Conservation (phyloP, 352 stramenopile species). For the Vaucheria bursata region DNA sequence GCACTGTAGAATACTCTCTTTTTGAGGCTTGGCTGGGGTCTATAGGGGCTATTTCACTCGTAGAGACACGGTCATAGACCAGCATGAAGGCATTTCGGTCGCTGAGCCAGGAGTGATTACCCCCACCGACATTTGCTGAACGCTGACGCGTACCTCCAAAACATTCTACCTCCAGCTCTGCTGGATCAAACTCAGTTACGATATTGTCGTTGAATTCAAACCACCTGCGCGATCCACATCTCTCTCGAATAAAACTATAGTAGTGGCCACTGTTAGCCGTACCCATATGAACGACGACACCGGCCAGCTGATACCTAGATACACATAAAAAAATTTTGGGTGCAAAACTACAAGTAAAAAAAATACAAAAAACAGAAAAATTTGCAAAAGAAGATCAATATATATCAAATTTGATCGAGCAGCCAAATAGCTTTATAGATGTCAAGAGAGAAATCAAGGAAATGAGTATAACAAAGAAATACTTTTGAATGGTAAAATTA, state of each 20-base stretch:
- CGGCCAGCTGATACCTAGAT: constrained; percentile 78
- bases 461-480: too few species aligned
- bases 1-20: constrained; percentile 39
- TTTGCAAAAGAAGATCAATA: too few species aligned
- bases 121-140: constrained; percentile 3
- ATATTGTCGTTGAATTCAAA: constrained; percentile 82
- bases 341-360: too few species aligned
- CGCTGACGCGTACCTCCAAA: constrained; percentile 63
- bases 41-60: neutral
- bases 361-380: too few species aligned
- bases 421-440: too few species aligned
- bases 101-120: constrained; percentile 43
- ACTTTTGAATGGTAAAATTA: too few species aligned
- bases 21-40: neutral
- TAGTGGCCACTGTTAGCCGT: constrained; percentile 83
- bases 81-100: constrained; percentile 55
- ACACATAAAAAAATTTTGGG: too few species aligned
- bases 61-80: constrained; percentile 50
- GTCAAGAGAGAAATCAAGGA: too few species aligned
- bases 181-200: constrained; percentile 66
- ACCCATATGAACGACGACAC: constrained; percentile 80
- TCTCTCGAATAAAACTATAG: constrained; percentile 81
- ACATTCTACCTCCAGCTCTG: constrained; percentile 66
- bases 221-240: constrained; percentile 56
- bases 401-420: too few species aligned